Base-by-base conservation (phyloP, 176 grass and related monocot genomes). In the Avena atlantica region DNA sequence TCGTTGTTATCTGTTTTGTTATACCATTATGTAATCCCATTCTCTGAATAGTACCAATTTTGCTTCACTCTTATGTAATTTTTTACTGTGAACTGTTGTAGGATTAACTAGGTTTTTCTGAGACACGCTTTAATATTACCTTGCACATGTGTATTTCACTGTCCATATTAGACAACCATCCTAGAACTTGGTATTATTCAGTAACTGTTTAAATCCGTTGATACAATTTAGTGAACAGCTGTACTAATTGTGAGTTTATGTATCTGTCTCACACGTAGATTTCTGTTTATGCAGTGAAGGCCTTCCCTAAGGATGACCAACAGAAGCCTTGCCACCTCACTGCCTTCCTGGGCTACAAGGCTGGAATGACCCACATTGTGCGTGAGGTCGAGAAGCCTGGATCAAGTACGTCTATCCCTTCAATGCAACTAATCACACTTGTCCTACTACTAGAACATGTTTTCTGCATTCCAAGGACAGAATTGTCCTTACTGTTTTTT, bases 321-420 rank as follows among this genome's bases (percentile, higher is more conserved):
- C 89, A 86, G 50, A 95, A 95, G 75, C 49, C 81, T 5, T 90
- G 82, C 36, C 78, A 91, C 37, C 84, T 98, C 20, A 95, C 96
- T 76, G 86, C 96, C 64, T 98, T 98, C 19, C 49, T 94, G 17
- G 96, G 91, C 13, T 98, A 95, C 93, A 98, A 98, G 79, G 90
- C 96, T 92, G 96, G 96, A 16, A 98, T 98, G 96, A 98, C 96
- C 0, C 96, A 98, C 66, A 92, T 98, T 25, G 96, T 98, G 1
- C 89, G 96, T 80, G 96, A 98, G 44, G 96, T 98, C 1, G 96
- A 98, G 72, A 98, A 98, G 83, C 96, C 96, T 71, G 96, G 96
- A 14, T 98, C 96, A 29, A 98, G 96, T 98, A 95, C 78, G 95
- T 72, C 20, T 25, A 37, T 15, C 81, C 42, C 15, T 42, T 62